Evolutionary conservation across 805 yeast genomes (phyloP).

Genomic region (Candida coquimbonensis): DNA sequence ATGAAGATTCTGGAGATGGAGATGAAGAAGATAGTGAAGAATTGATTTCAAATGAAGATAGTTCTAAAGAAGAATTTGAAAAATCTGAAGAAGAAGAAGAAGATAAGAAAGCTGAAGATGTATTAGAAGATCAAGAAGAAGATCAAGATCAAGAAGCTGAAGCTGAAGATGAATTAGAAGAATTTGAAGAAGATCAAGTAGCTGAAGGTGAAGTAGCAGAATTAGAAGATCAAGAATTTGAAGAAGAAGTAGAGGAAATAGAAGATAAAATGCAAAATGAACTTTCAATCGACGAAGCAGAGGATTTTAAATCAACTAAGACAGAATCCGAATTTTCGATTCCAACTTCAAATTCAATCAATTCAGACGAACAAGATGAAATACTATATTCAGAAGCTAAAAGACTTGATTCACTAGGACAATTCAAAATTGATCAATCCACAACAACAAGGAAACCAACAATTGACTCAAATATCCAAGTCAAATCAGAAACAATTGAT

Average conservation of each 20-base stretch:
- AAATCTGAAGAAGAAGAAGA: constrained; percentile 1
- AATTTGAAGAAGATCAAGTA: background rate
- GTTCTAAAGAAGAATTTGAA: background rate
- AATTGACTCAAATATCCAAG: background rate
- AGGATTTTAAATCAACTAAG: constrained; percentile 1
- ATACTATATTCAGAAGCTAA: background rate
- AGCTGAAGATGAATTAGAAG: constrained; percentile 1
- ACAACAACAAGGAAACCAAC: background rate
- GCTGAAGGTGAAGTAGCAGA: background rate
- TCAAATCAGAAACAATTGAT: background rate
- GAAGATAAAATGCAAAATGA: background rate
- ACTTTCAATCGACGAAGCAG: background rate
- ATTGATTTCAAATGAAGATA: too few relatives aligned
- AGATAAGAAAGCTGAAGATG: background rate
- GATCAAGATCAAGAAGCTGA: background rate
- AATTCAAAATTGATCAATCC: background rate
- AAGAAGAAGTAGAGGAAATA: constrained; percentile 1
- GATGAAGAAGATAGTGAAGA: background rate
- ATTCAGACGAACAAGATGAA: constrained; percentile 1
- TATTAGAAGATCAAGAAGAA: background rate
- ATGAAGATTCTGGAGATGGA: background rate
- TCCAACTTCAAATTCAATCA: background rate
- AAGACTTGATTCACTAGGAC: background rate
- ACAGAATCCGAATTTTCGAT: background rate
- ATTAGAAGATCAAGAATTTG: background rate